phyloP scores from a whole-genome alignment of 495 filamentous ascomycete genomes.

The Podospora appendiculata region DNA sequence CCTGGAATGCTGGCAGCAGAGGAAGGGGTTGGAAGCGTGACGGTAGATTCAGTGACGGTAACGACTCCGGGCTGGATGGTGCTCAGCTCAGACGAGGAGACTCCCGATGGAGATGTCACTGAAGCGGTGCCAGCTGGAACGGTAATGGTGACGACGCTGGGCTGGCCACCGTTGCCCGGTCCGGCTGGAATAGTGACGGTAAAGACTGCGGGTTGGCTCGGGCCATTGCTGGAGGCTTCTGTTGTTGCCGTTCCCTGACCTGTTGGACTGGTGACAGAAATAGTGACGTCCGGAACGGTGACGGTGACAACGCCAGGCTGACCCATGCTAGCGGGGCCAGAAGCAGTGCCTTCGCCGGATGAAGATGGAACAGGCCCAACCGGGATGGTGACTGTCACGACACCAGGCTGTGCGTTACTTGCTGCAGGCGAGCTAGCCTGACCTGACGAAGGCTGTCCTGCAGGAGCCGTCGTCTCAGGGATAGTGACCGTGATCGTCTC shows the following conservation, averaged over 20 bases:
- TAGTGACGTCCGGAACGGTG: neutral
- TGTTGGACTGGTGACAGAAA: too few species aligned
- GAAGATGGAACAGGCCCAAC: neutral
- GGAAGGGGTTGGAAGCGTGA: neutral
- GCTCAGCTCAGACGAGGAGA: neutral
- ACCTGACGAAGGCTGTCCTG: too few species aligned
- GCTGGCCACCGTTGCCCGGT: neutral
- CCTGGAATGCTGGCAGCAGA: neutral
- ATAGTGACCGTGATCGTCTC: conserved; percentile 3
- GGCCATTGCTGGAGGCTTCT: too few species aligned
- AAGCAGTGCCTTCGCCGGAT: neutral
- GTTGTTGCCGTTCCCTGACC: too few species aligned
- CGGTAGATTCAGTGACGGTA: conserved; percentile 3
- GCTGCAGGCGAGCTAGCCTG: too few species aligned
- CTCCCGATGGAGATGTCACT: neutral
- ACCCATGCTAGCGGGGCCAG: neutral
- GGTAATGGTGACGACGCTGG: neutral
- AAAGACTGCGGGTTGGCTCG: too few species aligned
- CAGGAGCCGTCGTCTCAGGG: neutral
- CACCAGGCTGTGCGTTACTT: neutral
- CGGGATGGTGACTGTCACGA: conserved; percentile 3
- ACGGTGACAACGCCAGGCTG: conserved; percentile 1
- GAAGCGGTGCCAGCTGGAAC: conserved; percentile 1
- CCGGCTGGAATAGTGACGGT: neutral
- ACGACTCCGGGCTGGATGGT: neutral